Base-by-base conservation (phyloP, 805 yeast genomes). In the Tetrapisispora fleetii region DNA sequence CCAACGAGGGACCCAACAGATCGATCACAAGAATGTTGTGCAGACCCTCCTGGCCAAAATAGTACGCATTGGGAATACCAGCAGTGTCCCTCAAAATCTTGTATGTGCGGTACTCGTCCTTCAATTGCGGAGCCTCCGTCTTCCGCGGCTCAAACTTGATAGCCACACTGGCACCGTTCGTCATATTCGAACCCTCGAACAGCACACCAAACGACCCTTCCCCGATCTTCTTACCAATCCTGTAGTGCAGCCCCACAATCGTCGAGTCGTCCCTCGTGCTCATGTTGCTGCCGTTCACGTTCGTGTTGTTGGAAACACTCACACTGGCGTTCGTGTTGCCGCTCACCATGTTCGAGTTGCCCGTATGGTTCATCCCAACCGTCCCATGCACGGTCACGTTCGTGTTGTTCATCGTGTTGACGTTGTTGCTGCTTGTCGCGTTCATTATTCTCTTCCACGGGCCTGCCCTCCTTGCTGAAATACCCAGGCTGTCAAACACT, bases 171-270 rank as follows among this genome's bases (percentile, higher is more conserved):
- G 83, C 83, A 55, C 90, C 90, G 71, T 89, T 91, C 58, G 93
- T 80, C 63, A 93, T 76, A 65, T 93, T 91, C 40, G 87, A 79
- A 53, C 99, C 99, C 71, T 93, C 98, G 65, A 93, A 93, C 51
- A 93, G 84, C 47, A 93, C 95, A 49, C 99, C 99, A 67, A 93
- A 93, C 4, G 98, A 91, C 40, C 99, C 99, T 69, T 93, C 98
- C 50, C 99, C 99, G 52, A 93, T 90, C 71, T 93, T 93, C 67
- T 90, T 91, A 50, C 98, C 99, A 49, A 93, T 93, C 58, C 89
- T 85, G 70, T 90, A 93, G 72, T 93, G 99, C 52, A 91, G 81
- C 22, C 99, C 99, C 42, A 93, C 96, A 42, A 73, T 70, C 3
- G 51, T 48, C 2, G 51, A 48, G 41, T 48, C 51, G 14, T 45